Percentiles rank a stretch among this genome's conserved stretches.
Conservation (phyloP, 768 basidiomycete species). For the Podaxis mareebaensis region DNA sequence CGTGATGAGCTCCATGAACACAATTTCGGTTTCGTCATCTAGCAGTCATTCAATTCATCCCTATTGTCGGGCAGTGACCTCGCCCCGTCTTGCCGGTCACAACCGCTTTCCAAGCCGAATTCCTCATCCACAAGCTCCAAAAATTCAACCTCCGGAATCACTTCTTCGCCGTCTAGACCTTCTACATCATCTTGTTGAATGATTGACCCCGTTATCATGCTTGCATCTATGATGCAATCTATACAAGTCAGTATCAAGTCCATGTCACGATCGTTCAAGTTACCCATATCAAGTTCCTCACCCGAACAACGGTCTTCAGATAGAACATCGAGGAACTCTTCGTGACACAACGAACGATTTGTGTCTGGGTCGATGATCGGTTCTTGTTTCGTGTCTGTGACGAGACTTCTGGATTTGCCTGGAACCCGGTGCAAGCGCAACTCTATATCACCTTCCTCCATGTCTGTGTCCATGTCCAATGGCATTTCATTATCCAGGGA, state of each 20-base stretch:
- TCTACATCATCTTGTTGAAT: neutral
- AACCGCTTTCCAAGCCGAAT: neutral
- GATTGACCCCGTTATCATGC: neutral
- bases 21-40: neutral
- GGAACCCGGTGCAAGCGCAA: neutral
- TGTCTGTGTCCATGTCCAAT: neutral
- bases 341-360: conserved; percentile 1
- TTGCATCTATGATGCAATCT: conserved; percentile 3
- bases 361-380: neutral
- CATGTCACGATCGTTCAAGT: neutral
- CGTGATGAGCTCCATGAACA: conserved; percentile 8
- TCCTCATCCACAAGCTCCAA: neutral
- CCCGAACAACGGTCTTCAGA: conserved; percentile 4
- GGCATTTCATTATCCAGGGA: neutral
- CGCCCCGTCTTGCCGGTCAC: neutral
- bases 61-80: neutral
- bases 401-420: neutral
- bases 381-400: neutral
- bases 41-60: neutral
- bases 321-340: conserved; percentile 10
- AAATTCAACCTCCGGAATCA: neutral
- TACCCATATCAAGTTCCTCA: conserved; percentile 6
- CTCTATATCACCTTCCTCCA: neutral
- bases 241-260: neutral
- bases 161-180: neutral